Base-by-base conservation (phyloP, 225 moss, liverwort and hornwort genomes). In the Polytrichum commune region DNA sequence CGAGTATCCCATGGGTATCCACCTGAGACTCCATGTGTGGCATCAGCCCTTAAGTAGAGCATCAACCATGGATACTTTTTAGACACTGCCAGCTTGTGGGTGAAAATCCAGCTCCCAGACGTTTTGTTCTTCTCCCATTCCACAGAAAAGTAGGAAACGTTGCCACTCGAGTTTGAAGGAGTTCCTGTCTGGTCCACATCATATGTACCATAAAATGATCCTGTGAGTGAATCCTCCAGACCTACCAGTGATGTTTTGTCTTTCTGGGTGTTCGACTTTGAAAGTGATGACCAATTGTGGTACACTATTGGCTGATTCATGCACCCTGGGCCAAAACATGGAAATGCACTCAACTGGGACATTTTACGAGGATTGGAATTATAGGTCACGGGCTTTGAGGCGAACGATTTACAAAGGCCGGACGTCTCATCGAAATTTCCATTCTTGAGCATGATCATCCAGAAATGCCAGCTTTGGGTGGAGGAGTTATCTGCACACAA, bases 381-480 rank as follows among this genome's bases (percentile, higher is more conserved):
- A 53, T 64, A 73, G 28, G 54, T 64, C 26, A 7, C 16, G 27
- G 74, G 53, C 13, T 65, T 84, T 26, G 73, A 26, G 46, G 87
- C 81, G 65, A 88, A 69, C 2, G 84, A 78, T 29, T 82, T 82
- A 70, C 92, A 95, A 69, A 95, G 71, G 18, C 83, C 83, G 20
- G 91, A 88, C 0, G 76, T 71, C 32, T 69, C 5, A 63, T 95
- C 93, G 26, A 85, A 95, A 71, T 95, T 95, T 19, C 93, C 95
- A 73, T 93, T 95, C 78, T 95, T 95, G 57, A 95, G 83, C 95
- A 95, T 95, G 72, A 95, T 79, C 95, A 91, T 95, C 95, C 95
- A 95, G 62, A 91, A 95, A 68, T 88, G 80, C 95, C 95, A 95
- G 13, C 93, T 83, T 26, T 54, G 4, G 16, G 29, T 10, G 4